These are phyloP conservation scores for Aurantiochytrium sp. DNA, from an alignment of 108 stramenopile genomes.

Conservation along the genomic window DNA sequence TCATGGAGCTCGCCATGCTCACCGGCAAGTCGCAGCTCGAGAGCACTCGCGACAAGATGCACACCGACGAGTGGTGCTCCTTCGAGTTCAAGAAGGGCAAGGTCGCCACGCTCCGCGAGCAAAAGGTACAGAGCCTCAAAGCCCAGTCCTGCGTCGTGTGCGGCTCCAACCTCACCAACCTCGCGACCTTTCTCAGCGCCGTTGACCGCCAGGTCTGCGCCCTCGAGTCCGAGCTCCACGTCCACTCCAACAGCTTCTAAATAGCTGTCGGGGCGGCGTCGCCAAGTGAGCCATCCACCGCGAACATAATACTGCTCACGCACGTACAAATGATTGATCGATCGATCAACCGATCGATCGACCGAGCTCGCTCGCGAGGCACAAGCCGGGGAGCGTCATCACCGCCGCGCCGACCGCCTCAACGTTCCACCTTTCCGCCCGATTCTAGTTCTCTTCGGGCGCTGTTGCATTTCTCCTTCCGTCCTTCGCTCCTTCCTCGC, in stretches of 20 bases:
- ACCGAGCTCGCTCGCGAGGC: too few relatives aligned
- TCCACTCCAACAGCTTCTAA: background rate
- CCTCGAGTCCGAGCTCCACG: slow-evolving; percentile 30
- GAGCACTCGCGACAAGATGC: background rate
- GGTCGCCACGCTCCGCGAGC: slow-evolving; percentile 17
- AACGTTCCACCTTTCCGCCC: too few relatives aligned
- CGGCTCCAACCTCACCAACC: background rate
- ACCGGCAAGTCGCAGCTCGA: slow-evolving; percentile 9
- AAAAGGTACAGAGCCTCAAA: slow-evolving; percentile 27
- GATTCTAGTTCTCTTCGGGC: too few relatives aligned
- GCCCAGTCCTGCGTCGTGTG: background rate
- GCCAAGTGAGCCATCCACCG: background rate
- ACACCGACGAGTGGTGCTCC: slow-evolving; percentile 27
- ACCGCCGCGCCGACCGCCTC: too few relatives aligned
- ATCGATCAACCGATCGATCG: too few relatives aligned
- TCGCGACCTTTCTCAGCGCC: slow-evolving; percentile 1
- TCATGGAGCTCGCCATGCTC: background rate
- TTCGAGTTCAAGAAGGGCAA: slow-evolving; percentile 27
- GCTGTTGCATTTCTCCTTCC: too few relatives aligned
- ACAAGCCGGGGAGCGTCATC: too few relatives aligned
- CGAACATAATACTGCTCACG: background rate
- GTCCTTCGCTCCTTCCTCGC: too few relatives aligned
- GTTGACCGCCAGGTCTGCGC: background rate
- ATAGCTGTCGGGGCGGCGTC: background rate
- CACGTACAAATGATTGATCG: background rate